Base-by-base conservation (phyloP, 1,284 basidiomycete genomes). In the Ganoderma lingzhi region DNA sequence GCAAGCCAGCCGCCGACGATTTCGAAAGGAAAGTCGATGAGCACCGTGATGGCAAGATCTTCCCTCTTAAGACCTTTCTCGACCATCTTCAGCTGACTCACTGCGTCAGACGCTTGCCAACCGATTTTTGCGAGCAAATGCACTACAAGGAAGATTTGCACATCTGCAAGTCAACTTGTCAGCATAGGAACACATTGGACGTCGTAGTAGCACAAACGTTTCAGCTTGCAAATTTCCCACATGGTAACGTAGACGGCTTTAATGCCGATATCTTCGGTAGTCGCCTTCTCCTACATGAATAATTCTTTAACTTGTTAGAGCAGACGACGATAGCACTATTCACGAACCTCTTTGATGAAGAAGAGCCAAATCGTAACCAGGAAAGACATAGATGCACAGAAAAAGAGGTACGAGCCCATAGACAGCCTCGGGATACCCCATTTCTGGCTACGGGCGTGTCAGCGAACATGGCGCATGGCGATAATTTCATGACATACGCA, bases 21-120 rank as follows among this genome's bases (percentile, higher is more conserved):
- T 83, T 99, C 97, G 82, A 98, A 98, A 1, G 98, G 98, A 75
- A 99, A 99, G 81, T 99, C 98, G 76, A 99, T 94, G 63, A 99
- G 88, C 41, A 98, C 97, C 2, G 96, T 94, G 32, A 98, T 86
- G 5, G 98, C 97, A 45, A 99, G 87, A 76, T 99, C 98, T 83
- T 99, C 98, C 63, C 96, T 94, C 66, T 91, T 93, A 59, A 99
- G 87, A 2, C 97, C 97, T 78, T 98, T 99, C 80, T 99, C 97
- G 60, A 99, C 93, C 81, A 99, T 89, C 80, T 99, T 99, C 65
- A 99, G 87, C 17, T 90, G 92, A 1, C 96, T 97, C 15, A 93
- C 95, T 1, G 96, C 94, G 70, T 99, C 97, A 81, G 97, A 96
- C 39, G 96, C 96, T 72, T 96, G 95, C 81, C 97, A 99, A 32